Percentiles rank a stretch among this genome's conserved stretches.
These are phyloP conservation scores for Arthrocladium fulminans DNA, from an alignment of 2,329 filamentous ascomycete genomes.

Conservation along the genomic window DNA sequence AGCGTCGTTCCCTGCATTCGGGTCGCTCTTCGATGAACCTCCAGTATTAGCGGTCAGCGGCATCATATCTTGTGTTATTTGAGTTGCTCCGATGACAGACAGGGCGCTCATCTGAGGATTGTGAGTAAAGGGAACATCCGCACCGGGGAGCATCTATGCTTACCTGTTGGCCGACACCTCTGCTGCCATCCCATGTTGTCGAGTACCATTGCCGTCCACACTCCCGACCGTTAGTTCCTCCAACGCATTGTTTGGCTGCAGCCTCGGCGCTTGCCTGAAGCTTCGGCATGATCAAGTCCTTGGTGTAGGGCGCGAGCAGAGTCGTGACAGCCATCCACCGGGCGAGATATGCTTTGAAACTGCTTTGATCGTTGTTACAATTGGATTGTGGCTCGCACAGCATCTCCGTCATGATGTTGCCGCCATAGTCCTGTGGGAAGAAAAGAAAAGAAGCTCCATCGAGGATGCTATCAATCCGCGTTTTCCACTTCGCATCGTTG, in stretches of 20 bases:
- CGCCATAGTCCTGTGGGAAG: slow-evolving; percentile 37
- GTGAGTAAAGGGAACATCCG: background rate
- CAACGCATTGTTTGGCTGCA: slow-evolving; percentile 55
- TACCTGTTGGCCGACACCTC: slow-evolving; percentile 56
- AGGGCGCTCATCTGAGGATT: slow-evolving; percentile 50
- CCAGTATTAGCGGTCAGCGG: slow-evolving; percentile 49
- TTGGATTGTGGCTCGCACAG: slow-evolving; percentile 52
- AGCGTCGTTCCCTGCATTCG: slow-evolving; percentile 26
- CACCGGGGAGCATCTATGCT: background rate
- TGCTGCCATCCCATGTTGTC: slow-evolving; percentile 46
- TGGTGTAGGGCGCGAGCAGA: slow-evolving; percentile 54
- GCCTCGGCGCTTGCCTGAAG: slow-evolving; percentile 51
- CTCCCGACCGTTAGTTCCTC: slow-evolving; percentile 47
- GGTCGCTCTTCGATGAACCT: slow-evolving; percentile 42
- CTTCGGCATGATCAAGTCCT: slow-evolving; percentile 47
- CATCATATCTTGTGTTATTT: slow-evolving; percentile 39
- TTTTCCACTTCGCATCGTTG: slow-evolving; percentile 47
- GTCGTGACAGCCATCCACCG: slow-evolving; percentile 56
- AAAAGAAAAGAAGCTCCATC: slow-evolving; percentile 40
- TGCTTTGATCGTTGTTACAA: slow-evolving; percentile 64
- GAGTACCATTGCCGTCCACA: slow-evolving; percentile 58
- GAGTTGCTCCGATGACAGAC: slow-evolving; percentile 53
- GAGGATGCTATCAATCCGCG: slow-evolving; percentile 48
- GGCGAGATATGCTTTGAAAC: slow-evolving; percentile 63
- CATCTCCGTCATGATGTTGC: slow-evolving; percentile 55